A percentile compares a stretch with the other conserved stretches of the same genome.
phyloP scores from a whole-genome alignment of 441 rosid genomes.

The California macrophylla region DNA sequence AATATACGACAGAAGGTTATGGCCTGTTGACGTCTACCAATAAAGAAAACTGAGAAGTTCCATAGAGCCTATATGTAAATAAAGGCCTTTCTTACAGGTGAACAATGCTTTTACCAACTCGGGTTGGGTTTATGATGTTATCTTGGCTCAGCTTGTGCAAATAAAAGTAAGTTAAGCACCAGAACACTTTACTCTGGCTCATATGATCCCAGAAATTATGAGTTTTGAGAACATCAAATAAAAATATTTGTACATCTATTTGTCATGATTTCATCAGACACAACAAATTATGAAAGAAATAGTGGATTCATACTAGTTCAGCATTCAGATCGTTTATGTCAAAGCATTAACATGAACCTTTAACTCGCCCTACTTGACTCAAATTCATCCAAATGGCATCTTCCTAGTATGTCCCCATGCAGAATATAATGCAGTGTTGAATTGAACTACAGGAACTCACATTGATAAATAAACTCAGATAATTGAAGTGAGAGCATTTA shows the following conservation, averaged over 20 bases:
- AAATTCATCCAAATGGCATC: neutral
- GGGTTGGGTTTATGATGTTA: conserved; percentile 2
- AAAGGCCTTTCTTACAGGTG: neutral
- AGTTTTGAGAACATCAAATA: neutral
- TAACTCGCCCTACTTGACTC: neutral
- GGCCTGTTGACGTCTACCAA: neutral
- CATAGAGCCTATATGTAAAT: neutral
- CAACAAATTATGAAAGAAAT: neutral
- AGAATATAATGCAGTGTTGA: conserved; percentile 5
- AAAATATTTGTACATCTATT: neutral
- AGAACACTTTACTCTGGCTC: neutral
- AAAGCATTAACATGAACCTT: neutral
- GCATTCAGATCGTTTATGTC: neutral
- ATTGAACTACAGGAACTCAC: neutral
- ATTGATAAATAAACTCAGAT: neutral
- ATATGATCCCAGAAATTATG: neutral
- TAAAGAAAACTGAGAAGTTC: neutral
- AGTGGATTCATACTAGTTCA: neutral
- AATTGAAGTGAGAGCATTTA: neutral
- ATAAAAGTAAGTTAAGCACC: conserved; percentile 3
- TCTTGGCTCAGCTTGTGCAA: neutral
- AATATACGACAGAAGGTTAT: neutral
- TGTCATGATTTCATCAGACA: neutral
- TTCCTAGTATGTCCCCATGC: neutral
- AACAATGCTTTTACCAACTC: neutral